These are phyloP conservation scores for Termitomyces sp. DNA, from an alignment of 768 basidiomycete species.

Conservation along the genomic window DNA sequence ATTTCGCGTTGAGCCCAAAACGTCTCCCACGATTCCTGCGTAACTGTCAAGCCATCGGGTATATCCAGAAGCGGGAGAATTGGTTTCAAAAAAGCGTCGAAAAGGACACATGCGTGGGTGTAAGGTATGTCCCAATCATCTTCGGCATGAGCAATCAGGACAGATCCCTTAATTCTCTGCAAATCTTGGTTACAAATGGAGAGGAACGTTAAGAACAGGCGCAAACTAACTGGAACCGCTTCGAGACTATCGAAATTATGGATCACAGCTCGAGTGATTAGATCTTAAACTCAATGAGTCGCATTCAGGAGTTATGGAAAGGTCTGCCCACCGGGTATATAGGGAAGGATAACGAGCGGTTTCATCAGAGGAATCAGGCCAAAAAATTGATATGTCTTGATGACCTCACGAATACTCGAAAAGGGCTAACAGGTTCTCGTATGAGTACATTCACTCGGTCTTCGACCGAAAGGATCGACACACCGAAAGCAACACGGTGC, in stretches of 20 bases:
- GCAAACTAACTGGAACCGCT: constrained; percentile 51
- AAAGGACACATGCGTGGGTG: constrained; percentile 69
- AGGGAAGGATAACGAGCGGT: constrained; percentile 67
- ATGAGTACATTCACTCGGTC: constrained; percentile 22
- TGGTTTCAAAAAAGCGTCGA: constrained; percentile 66
- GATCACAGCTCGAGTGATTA: constrained; percentile 36
- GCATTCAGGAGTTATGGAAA: not conserved
- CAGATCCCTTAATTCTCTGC: constrained; percentile 63
- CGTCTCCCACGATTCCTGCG: constrained; percentile 39
- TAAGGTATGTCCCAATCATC: constrained; percentile 80
- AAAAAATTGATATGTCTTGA: constrained; percentile 68
- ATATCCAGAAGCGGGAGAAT: constrained; percentile 45
- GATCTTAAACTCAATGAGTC: constrained; percentile 15
- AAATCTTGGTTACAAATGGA: not conserved
- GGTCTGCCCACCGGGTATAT: constrained; percentile 48
- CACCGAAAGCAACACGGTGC: constrained; percentile 47
- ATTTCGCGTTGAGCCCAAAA: constrained; percentile 34
- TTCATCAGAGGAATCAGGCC: constrained; percentile 69
- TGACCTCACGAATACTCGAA: constrained; percentile 54
- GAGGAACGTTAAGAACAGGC: not conserved
- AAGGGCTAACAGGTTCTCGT: constrained; percentile 46
- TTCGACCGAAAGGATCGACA: constrained; percentile 20
- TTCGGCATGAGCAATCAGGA: constrained; percentile 74
- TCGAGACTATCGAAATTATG: constrained; percentile 61
- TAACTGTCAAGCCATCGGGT: constrained; percentile 22